phyloP scores from a whole-genome alignment of 106 monocot species.

The Phalaenopsis equestris region DNA sequence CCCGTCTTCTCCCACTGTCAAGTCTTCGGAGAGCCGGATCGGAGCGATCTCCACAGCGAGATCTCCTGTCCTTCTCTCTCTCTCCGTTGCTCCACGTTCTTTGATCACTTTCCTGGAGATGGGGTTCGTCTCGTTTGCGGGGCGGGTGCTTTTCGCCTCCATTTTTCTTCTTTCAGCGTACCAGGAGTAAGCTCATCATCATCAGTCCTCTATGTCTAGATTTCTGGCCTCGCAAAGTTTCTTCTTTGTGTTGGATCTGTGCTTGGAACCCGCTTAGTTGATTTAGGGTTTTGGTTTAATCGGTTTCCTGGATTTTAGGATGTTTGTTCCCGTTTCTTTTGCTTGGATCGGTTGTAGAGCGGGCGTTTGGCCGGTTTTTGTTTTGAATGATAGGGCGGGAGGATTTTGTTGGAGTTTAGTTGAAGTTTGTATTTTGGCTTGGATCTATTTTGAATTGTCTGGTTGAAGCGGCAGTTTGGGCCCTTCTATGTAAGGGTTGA shows the following conservation, averaged over 20 bases:
- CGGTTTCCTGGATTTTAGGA: neutral
- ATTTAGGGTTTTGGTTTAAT: conserved; percentile 5
- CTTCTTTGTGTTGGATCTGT: conserved; percentile 5
- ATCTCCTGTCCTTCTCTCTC: neutral
- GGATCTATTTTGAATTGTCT: neutral
- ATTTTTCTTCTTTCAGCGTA: conserved; percentile 25
- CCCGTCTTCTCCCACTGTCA: neutral
- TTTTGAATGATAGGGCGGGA: neutral
- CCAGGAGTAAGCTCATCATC: conserved; percentile 18
- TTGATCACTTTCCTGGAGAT: conserved; percentile 5
- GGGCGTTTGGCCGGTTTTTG: neutral
- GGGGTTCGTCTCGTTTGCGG: conserved; percentile 26
- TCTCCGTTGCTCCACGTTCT: neutral
- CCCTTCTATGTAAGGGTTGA: neutral
- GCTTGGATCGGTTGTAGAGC: neutral
- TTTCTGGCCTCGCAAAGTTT: neutral
- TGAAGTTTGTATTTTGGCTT: neutral
- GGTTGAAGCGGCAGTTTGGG: neutral
- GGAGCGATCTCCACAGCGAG: neutral
- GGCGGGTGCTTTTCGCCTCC: conserved; percentile 25
- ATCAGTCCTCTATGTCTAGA: neutral
- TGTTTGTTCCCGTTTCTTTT: neutral
- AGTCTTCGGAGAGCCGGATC: conserved; percentile 7
- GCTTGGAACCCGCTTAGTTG: neutral
- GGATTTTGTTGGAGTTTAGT: neutral